Base-by-base conservation (phyloP, 768 basidiomycete species). In the Termitomyces eurrhizus region DNA sequence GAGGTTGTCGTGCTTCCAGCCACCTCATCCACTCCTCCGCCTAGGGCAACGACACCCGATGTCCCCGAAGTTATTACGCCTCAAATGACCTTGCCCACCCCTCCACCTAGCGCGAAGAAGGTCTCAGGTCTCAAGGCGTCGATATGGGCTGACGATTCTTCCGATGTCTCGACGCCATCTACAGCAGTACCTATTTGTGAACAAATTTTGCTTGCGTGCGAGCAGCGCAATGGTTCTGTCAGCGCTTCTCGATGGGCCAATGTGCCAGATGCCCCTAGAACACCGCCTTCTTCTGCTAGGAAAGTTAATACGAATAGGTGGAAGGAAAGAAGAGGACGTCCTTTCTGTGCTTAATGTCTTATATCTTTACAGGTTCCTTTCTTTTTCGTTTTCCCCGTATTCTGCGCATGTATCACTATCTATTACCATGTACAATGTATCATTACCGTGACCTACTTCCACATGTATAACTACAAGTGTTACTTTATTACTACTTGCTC, bases 221-320 rank as follows among this genome's bases (percentile, higher is more conserved):
- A 55, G 32, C 26, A 14, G 33, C 41, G 41, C 12, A 58, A 45
- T 18, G n/a, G 18, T 6, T 41, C 37, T 37, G 42, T 44, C 2
- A 26, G 58, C 33, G 58, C 58, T 21, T 58, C 58, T 51, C 49
- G 32, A 24, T 59, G 58, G 58, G 58, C 44, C 16, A 46, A 53
- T 9, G 51, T 44, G 26, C 44, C 58, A 18, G 52, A 54, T 54
- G 26, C 44, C 4, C 26, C 58, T 21, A 59, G 35, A n/a, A 46
- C 11, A n/a, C n/a, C 58, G n/a, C 41, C 29, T n/a, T 12, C 18
- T 12, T 55, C 13, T 54, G n/a, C 5, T 11, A 16, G 29, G 32
- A 41, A 42, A 55, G 37, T 41, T 39, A 36, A 18, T 49, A 36
- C 11, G 29, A 57, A n/a, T 39, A 48, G 29, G 33, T 37, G 33